Percentiles rank a stretch among this genome's conserved stretches.
Conservation (phyloP, 139 green algal genomes). For the Spirogloea muscicola region DNA sequence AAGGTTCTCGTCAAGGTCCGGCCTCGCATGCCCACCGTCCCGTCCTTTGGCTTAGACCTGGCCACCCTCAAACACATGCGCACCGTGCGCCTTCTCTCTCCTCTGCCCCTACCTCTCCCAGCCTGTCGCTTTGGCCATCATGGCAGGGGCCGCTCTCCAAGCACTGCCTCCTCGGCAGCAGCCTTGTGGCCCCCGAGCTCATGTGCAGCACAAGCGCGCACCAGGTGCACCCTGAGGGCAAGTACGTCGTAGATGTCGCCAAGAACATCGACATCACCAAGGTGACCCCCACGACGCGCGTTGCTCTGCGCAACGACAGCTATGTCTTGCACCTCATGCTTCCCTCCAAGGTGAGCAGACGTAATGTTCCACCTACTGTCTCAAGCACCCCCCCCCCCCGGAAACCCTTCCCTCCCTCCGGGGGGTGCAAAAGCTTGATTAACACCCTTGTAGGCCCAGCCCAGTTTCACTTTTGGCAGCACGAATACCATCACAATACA, state of each 20-base stretch:
- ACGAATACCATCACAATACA: no score
- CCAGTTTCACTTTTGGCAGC: no score
- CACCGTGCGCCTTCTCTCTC: no score
- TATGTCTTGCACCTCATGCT: constrained; percentile 95
- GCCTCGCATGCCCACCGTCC: neutral
- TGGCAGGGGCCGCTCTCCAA: neutral
- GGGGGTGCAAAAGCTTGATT: no score
- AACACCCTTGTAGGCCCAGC: no score
- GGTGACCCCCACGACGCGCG: constrained; percentile 73
- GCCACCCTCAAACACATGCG: no score
- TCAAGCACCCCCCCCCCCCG: no score
- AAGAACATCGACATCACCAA: constrained; percentile 63
- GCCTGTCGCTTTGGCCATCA: neutral
- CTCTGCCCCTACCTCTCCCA: constrained; percentile 16
- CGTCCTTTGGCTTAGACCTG: neutral
- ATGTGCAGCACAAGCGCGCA: no score
- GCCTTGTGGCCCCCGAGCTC: no score
- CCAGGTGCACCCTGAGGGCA: constrained; percentile 86
- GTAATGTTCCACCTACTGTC: no score
- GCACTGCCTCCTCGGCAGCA: no score
- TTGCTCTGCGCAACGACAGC: constrained; percentile 95
- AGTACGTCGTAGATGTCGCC: constrained; percentile 98
- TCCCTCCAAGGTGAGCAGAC: constrained; percentile 63
- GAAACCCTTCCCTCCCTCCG: no score
- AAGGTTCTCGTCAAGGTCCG: constrained; percentile 95